A percentile compares a stretch with the other conserved stretches of the same genome.
phyloP scores from a whole-genome alignment of 2,329 filamentous ascomycete species.

The Sporothrix phasma region DNA sequence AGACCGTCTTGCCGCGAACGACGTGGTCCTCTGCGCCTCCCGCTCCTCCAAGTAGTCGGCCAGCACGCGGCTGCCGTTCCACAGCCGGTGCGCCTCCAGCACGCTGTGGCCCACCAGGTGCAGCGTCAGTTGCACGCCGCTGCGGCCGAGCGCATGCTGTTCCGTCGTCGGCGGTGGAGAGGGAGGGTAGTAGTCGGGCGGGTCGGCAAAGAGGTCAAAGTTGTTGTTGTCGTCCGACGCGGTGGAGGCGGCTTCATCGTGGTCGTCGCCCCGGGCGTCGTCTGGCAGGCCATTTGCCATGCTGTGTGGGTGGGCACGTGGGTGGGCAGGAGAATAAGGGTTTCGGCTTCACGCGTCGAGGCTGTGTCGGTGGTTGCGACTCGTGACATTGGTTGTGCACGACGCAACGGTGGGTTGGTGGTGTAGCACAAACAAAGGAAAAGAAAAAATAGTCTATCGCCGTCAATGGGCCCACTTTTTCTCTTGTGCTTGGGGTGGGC shows the following conservation, averaged over 20 bases:
- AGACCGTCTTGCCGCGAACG: constrained; percentile 58
- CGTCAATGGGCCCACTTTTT: not conserved
- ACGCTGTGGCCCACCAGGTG: constrained; percentile 66
- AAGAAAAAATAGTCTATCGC: not conserved
- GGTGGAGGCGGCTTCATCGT: not conserved
- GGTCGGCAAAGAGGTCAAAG: constrained; percentile 58
- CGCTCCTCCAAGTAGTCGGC: constrained; percentile 64
- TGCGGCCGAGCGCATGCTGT: constrained; percentile 52
- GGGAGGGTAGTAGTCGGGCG: constrained; percentile 68
- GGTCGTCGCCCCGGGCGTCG: not conserved
- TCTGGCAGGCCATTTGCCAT: not conserved
- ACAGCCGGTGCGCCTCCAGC: constrained; percentile 80
- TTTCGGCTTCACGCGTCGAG: no score
- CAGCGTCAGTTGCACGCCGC: constrained; percentile 49
- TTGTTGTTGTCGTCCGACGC: constrained; percentile 22
- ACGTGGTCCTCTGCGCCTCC: constrained; percentile 24
- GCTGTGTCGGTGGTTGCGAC: not conserved
- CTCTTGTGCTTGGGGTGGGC: not conserved
- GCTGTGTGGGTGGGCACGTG: not conserved
- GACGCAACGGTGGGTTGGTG: no score
- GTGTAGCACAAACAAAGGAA: no score
- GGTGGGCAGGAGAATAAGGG: no score
- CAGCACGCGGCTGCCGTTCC: constrained; percentile 78
- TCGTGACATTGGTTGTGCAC: not conserved
- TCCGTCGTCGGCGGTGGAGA: constrained; percentile 66